phyloP scores from a whole-genome alignment of 2,329 filamentous ascomycete species.

The Tolypocladium ovalisporum region DNA sequence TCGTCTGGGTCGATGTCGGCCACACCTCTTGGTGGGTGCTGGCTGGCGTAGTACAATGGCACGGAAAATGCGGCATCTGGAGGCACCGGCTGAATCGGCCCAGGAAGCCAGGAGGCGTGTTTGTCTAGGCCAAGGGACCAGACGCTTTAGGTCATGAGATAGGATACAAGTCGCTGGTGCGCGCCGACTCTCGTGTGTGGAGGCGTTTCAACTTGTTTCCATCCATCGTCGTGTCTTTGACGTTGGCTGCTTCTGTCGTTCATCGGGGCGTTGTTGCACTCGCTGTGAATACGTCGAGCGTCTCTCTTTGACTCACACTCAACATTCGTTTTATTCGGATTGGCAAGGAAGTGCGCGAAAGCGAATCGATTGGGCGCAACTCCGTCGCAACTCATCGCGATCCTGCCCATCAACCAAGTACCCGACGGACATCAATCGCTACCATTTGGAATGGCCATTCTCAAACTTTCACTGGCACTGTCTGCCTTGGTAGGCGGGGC shows the following conservation, averaged over 20 bases:
- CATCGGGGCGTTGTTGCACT: background rate
- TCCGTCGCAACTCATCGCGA: background rate
- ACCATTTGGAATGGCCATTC: constrained; percentile 19
- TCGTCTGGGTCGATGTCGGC: background rate
- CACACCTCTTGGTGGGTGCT: background rate
- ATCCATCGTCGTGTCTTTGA: background rate
- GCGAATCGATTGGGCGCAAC: background rate
- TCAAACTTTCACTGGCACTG: constrained; percentile 19
- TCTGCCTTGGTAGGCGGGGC: constrained; percentile 30
- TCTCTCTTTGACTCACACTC: background rate
- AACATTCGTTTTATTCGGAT: background rate
- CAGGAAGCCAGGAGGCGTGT: background rate
- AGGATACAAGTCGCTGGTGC: background rate
- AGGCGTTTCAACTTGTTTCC: background rate
- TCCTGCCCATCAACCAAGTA: background rate
- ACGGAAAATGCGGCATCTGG: background rate
- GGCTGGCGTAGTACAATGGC: background rate
- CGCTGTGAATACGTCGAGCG: background rate
- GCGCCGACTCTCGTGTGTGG: background rate
- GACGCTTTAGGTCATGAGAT: background rate
- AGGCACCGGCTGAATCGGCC: background rate
- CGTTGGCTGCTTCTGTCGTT: background rate
- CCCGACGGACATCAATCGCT: background rate
- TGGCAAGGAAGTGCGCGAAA: background rate
- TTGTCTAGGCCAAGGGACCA: background rate